Evolutionary conservation across 2,329 filamentous ascomycete species (phyloP), one percentile per base, ranked within the genome.

Genomic region (Phaeomoniella chlamydospora): DNA sequence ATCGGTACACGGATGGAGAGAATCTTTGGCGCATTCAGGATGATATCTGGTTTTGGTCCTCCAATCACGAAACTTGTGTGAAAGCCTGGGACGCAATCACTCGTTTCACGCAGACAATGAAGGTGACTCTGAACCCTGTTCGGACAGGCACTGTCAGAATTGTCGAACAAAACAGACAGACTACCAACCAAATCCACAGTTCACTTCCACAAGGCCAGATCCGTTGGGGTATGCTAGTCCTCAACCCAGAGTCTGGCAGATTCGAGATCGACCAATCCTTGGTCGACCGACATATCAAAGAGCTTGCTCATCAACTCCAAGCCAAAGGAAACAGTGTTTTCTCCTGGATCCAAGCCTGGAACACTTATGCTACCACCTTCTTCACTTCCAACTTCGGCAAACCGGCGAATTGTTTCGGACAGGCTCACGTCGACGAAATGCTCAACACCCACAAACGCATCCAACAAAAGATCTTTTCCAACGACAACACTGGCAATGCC

Each of bases 311-410:
- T 5, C 60, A 64, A 36, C 52, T 64, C 1, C 42, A 49, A 1
- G 49, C 50, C 4, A 13, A 32, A 29, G 64, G 61, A 18, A 58
- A 62, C 34, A 70, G 62, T 37, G 52, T 73, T 4, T 64, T 74
- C 34, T 57, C 61, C 12, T 72, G 65, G 59, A 60, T 72, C 3
- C 61, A 69, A 40, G 67, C 65, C 0, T 72, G 67, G 60, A 72
- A 72, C 44, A 67, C 57, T 31, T 71, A 68, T 44, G 61, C 64
- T 18, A 57, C 55, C 2, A 56, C 60, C 5, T 72, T 71, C 47
- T 69, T 72, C 50, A 54, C 54, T 14, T 60, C 56, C 38, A 70
- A 68, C 38, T 70, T 72, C 36, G 67, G 63, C 3, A 57, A 62
- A 38, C 58, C 66, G 1, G 59, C 65, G 10, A 59, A 64, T 31